Base-by-base conservation (phyloP, 441 rosid genomes). In the Erysimum cheiri region DNA sequence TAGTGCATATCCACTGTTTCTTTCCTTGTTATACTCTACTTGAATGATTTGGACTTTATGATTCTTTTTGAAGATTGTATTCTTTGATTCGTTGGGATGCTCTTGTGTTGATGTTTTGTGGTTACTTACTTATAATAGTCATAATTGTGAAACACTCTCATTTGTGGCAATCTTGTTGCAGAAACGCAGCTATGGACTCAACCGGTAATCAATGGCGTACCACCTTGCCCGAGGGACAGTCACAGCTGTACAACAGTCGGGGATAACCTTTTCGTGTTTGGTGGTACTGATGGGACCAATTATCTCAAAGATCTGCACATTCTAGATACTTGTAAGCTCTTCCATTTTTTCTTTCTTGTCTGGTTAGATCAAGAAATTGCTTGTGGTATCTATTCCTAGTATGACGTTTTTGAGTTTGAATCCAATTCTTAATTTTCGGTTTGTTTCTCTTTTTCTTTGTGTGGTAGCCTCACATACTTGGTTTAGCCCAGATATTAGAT, bases 181-280 rank as follows among this genome's bases (percentile, higher is more conserved):
- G 99, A 76, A 64, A 82, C 57, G 67, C 95, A 84, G 81, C 75
- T 77, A 55, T 95, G 99, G 99, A 84, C 86, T 80, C 92, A 82
- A 73, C 97, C 96, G 8, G 63, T 57, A 46, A 78, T 86, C 61
- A 86, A 81, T 74, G 98, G 98, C 75, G 75, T 70, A 4, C 96
- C 91, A 0, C 98, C 99, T 5, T 68, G 77, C 59, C 95, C 98
- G 1, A 87, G 99, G 81, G 97, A 94, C 78, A 94, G 97, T 81
- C 98, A 92, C 80, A 90, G 84, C 69, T 90, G 91, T 75, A 90
- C 93, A 2, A 70, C 88, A 40, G 86, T 95, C 43, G 91, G 87
- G 33, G 94, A 88, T 55, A 88, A 81, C 63, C 83, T 95, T 69
- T 84, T 77, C 60, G 88, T 90, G 63, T 92, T 90, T 71, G 99